Evolutionary conservation across 495 filamentous ascomycete species (phyloP), one percentile per base, ranked within the genome.

Genomic region (Aeminium ludgeri): DNA sequence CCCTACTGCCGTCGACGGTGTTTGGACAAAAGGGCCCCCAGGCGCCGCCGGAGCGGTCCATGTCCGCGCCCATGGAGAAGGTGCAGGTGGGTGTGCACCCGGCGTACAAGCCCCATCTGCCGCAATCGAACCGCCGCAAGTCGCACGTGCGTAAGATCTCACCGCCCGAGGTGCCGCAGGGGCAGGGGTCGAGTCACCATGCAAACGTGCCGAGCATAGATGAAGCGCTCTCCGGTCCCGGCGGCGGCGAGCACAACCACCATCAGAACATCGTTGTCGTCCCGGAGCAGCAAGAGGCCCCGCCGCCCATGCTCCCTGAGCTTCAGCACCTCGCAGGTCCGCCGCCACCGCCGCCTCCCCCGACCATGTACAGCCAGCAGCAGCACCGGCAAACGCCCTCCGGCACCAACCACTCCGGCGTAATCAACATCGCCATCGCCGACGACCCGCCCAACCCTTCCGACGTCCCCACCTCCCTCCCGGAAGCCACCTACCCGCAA

Each of bases 271-370:
- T 59, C 31, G 51, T 62, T 25, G 54, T 64, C 23, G 38, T 60
- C 49, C 11, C 28, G 35, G 39, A 50, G 16, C 35, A 49, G 15
- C 40, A 59, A 15, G 47, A 54, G 1, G 35, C 34, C 10, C 43
- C 45, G 20, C 76, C 79, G 10, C 74, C 75, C 10, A 69, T 92
- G 23, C 65, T 93, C 30, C 75, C 76, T 37, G 80, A 93, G 48
- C 71, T 92, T n/a, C 80, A 85, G 54, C 85, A 94, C 59, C 69
- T 94, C 7, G 74, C 76, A 20, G 64, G 52, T 12, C 73, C 73
- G 3, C 73, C 77, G 2, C 77, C 76, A 3, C 77, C 76, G 0
- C 77, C 77, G 10, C 76, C 80, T 2, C 76, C 68, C 29, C 70
- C 72, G 18, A 37, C 72, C 59, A 38, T 77, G 69, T 47, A 68